phyloP scores from a whole-genome alignment of 2,329 filamentous ascomycete genomes.

The Arthroderma uncinatum region DNA sequence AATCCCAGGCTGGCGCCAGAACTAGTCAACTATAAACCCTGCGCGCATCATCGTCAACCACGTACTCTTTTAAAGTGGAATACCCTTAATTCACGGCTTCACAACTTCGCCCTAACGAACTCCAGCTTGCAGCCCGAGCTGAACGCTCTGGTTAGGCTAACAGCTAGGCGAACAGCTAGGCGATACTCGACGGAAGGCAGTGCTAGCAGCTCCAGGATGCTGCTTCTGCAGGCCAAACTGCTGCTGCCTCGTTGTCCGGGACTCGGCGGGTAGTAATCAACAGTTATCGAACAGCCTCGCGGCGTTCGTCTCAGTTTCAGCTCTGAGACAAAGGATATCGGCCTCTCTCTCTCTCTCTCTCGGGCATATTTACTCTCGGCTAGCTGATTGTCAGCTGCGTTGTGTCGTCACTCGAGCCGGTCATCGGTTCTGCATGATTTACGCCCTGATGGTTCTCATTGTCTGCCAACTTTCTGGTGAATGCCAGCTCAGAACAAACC shows the following conservation, averaged over 20 bases:
- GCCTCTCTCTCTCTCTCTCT: not conserved
- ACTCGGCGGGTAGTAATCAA: not conserved
- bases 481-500: not conserved
- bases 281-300: not conserved
- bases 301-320: not conserved
- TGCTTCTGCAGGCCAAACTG: slow-evolving; percentile 5
- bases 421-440: not conserved
- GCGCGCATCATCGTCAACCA: not conserved
- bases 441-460: not conserved
- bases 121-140: not conserved
- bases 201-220: not conserved
- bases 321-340: not conserved
- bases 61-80: not conserved
- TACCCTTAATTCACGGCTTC: too few species aligned
- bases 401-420: not conserved
- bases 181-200: not conserved
- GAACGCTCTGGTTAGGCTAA: not conserved
- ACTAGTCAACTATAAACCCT: not conserved
- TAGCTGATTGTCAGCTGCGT: not conserved
- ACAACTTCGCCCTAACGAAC: not conserved
- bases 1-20: too few species aligned
- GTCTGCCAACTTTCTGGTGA: not conserved
- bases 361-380: not conserved
- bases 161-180: not conserved
- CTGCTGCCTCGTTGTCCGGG: slow-evolving; percentile 2